Conservation (phyloP, 768 basidiomycete species). For the Naganishia vishniacii region DNA sequence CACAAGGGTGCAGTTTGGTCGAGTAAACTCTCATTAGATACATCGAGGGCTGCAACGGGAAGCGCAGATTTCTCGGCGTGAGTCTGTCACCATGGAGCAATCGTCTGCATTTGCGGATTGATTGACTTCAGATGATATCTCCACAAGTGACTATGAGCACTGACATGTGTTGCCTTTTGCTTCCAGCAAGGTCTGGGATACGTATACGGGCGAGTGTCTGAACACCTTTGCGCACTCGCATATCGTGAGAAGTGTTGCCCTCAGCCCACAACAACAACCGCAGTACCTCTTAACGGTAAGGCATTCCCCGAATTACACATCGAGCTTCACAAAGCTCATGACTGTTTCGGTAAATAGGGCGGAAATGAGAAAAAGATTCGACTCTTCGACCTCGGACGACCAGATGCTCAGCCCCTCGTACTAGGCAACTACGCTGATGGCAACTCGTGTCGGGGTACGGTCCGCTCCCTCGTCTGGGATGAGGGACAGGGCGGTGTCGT, state of each 20-base stretch:
- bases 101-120: background rate
- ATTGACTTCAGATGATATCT: background rate
- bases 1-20: slow-evolving; percentile 90
- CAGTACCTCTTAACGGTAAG: slow-evolving; percentile 47
- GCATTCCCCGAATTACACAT: background rate
- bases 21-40: slow-evolving; percentile 79
- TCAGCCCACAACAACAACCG: slow-evolving; percentile 57
- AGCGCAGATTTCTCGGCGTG: slow-evolving; percentile 98
- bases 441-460: slow-evolving; percentile 74
- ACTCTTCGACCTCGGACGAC: slow-evolving; percentile 79
- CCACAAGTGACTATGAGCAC: no score
- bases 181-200: slow-evolving; percentile 88
- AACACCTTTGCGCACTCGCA: slow-evolving; percentile 98
- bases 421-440: slow-evolving; percentile 56
- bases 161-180: background rate
- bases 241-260: slow-evolving; percentile 90
- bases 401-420: slow-evolving; percentile 81
- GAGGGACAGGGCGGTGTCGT: slow-evolving; percentile 67
- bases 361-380: slow-evolving; percentile 97
- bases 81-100: slow-evolving; percentile 42
- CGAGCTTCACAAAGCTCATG: background rate
- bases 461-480: slow-evolving; percentile 91
- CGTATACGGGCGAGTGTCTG: slow-evolving; percentile 74
- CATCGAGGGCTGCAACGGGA: slow-evolving; percentile 78
- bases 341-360: slow-evolving; percentile 51